Conservation (phyloP, 2,329 filamentous ascomycete species). For the Fonsecaea pedrosoi region DNA sequence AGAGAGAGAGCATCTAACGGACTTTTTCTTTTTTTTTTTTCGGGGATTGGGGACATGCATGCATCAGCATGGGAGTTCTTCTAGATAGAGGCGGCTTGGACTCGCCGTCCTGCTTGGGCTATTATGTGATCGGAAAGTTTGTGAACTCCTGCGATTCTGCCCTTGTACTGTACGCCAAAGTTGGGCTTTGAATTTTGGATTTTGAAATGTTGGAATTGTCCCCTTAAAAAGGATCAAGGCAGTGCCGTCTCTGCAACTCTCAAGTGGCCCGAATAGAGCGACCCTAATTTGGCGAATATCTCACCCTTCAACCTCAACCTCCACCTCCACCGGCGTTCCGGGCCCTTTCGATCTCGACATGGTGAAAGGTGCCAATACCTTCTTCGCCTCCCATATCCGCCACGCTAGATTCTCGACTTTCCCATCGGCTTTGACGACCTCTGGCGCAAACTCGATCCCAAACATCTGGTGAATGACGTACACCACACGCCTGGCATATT, state of each 20-base stretch:
- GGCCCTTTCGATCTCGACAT: constrained; percentile 71
- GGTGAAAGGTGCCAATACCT: constrained; percentile 80
- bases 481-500: constrained; percentile 87
- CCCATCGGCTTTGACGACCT: constrained; percentile 90
- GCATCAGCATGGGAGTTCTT: constrained; percentile 3
- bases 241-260: not conserved
- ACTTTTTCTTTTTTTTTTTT: no score
- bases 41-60: not conserved
- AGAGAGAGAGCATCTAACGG: not conserved
- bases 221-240: not conserved
- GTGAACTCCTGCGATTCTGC: not conserved
- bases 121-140: not conserved
- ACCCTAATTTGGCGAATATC: no score
- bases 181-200: not conserved
- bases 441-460: constrained; percentile 91
- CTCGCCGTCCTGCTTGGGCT: not conserved
- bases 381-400: constrained; percentile 94
- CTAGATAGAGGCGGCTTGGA: not conserved
- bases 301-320: constrained; percentile 7
- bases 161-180: not conserved
- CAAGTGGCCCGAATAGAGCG: not conserved
- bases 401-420: constrained; percentile 89
- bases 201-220: not conserved
- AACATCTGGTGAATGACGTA: constrained; percentile 97
- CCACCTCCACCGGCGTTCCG: constrained; percentile 59